Evolutionary conservation across 257 asterid species (phyloP), one percentile per base, ranked within the genome.

Genomic region (Fraxinus anomala): DNA sequence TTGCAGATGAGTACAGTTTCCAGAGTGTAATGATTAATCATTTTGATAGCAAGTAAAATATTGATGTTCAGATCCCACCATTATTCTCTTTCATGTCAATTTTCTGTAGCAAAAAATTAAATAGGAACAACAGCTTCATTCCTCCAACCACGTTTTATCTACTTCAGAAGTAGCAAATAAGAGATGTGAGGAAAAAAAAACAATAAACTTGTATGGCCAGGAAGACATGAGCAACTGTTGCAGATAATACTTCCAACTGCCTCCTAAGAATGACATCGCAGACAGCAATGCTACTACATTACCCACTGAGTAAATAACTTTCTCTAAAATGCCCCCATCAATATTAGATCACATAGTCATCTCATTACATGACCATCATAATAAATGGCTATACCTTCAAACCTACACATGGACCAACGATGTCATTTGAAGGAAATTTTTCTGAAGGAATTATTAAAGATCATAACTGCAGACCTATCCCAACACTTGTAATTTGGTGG

Each of bases 1-100:
- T 42, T 42, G 74, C 72, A 72, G 68, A 34, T 37, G 66, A 70
- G 73, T 75, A 75, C 76, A 16, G 72, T 80, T 68, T 11, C 28
- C 66, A 68, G 28, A 31, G 68, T 39, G 36, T 14, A 31, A 66
- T 73, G 65, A 51, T 23, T 31, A 49, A 73, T 33, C 36, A 31
- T 75, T 54, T 19, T n/a, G 76, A 37, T 66, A 49, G 28, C 30
- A 33, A 39, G 36, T 49, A 19, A 59, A n/a, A 59, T 30, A 59
- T 59, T 23, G 28, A n/a, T 23, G 26, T 8, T 59, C 67, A 21
- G 30, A 23, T n/a, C 28, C 67, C 12, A 21, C 67, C 67, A 59
- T 59, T 59, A 1, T 21, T 59, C 67, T n/a, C 67, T 59, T 59
- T 59, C 67, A 59, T 21, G 67, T 56, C 66, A 56, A 56, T 59